phyloP scores from a whole-genome alignment of 257 asterid genomes.

The Fraxinus quadrangulata region DNA sequence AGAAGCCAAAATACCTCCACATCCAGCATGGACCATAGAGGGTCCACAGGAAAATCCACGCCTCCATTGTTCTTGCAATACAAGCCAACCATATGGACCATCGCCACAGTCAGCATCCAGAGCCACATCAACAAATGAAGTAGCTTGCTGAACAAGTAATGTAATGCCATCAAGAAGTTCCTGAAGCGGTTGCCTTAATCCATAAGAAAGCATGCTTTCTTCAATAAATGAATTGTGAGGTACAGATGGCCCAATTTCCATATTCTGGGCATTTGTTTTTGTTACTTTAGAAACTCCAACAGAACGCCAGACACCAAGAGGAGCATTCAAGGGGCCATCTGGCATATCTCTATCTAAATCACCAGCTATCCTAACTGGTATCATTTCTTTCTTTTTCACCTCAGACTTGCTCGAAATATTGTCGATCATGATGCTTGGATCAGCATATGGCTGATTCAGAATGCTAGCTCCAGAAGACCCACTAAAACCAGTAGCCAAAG shows the following conservation, averaged over 20 bases:
- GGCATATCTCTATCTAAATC: slow-evolving; percentile 80
- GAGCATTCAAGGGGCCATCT: slow-evolving; percentile 78
- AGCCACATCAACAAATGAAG: slow-evolving; percentile 94
- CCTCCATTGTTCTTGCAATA: slow-evolving; percentile 95
- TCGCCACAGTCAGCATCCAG: slow-evolving; percentile 95
- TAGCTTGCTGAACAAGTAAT: slow-evolving; percentile 96
- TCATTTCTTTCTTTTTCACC: slow-evolving; percentile 75
- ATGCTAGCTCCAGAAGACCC: slow-evolving; percentile 60
- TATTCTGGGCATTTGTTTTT: slow-evolving; percentile 56
- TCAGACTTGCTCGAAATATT: slow-evolving; percentile 66
- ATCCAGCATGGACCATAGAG: slow-evolving; percentile 98
- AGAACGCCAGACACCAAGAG: slow-evolving; percentile 98
- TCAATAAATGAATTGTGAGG: slow-evolving; percentile 81
- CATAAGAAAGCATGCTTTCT: slow-evolving; percentile 90
- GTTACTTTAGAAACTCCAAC: slow-evolving; percentile 74
- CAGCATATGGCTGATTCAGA: slow-evolving; percentile 58
- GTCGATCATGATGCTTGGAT: slow-evolving; percentile 65
- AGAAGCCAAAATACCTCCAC: slow-evolving; percentile 96
- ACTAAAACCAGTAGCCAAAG: slow-evolving; percentile 51
- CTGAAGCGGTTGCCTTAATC: slow-evolving; percentile 91
- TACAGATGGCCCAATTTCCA: slow-evolving; percentile 68
- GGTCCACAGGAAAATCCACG: slow-evolving; percentile 99
- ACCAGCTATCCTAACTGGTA: slow-evolving; percentile 92
- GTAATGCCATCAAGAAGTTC: slow-evolving; percentile 95
- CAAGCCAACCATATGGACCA: slow-evolving; percentile 98